phyloP scores from a whole-genome alignment of 352 stramenopile species.

The Pythium pyrilobum region DNA sequence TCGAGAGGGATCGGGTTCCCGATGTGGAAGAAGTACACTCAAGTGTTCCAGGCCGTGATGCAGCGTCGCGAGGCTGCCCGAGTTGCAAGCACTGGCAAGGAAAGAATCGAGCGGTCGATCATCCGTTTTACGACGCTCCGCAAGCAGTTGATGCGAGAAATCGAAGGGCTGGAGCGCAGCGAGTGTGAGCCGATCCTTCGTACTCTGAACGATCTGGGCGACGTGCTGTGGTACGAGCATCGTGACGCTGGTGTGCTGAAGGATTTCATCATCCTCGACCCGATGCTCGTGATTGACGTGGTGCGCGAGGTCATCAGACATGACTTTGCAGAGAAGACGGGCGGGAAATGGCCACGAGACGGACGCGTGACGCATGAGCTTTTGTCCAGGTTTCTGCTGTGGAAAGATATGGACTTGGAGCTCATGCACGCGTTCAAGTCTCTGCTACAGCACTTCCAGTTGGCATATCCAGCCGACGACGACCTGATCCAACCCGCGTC shows the following conservation, averaged over 20 bases:
- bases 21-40: neutral
- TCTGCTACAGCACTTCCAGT: constrained; percentile 23
- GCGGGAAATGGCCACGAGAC: neutral
- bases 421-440: constrained; percentile 23
- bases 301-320: constrained; percentile 15
- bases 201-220: constrained; percentile 11
- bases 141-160: neutral
- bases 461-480: constrained; percentile 18
- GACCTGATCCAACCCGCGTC: constrained; percentile 7
- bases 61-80: neutral
- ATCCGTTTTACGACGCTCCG: neutral
- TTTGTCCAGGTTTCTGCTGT: constrained; percentile 2
- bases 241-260: neutral
- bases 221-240: constrained; percentile 18
- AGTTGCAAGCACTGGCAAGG: neutral
- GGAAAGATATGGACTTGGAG: constrained; percentile 21
- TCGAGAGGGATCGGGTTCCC: neutral
- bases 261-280: constrained; percentile 11
- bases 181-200: constrained; percentile 1
- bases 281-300: constrained; percentile 27
- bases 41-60: neutral
- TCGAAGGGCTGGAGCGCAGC: neutral
- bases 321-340: neutral
- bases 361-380: constrained; percentile 10
- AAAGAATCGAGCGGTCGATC: neutral